phyloP scores from a whole-genome alignment of 1,284 basidiomycete genomes.

The Apiotrichum siamense region DNA sequence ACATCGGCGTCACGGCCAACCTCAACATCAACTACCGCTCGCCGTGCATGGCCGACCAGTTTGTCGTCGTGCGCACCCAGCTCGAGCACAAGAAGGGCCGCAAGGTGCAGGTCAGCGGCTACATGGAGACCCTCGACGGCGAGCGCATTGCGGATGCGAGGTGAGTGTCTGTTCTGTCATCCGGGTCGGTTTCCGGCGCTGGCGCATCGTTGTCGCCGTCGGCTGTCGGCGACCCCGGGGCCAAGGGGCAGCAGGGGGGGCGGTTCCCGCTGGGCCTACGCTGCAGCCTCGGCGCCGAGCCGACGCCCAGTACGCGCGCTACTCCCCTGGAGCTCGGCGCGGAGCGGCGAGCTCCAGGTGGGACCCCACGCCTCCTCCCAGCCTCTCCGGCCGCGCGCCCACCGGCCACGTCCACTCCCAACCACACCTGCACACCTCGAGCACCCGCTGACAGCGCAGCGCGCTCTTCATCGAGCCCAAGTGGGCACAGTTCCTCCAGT shows the following conservation, averaged over 20 bases:
- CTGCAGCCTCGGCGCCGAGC: too few species aligned
- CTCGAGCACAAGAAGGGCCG: conserved; percentile 64
- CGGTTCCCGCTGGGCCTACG: too few species aligned
- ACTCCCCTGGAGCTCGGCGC: too few species aligned
- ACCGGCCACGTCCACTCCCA: conserved; percentile 1
- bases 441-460: conserved; percentile 41
- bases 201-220: too few species aligned
- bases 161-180: conserved; percentile 49
- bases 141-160: conserved; percentile 71
- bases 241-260: too few species aligned
- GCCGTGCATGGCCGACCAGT: conserved; percentile 77
- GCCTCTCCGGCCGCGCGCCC: too few species aligned
- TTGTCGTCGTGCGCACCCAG: conserved; percentile 50
- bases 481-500: conserved; percentile 67
- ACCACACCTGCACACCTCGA: background rate
- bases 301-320: too few species aligned
- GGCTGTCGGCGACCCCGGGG: too few species aligned
- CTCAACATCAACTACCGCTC: conserved; percentile 69
- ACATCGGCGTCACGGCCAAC: conserved; percentile 88
- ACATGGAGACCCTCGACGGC: conserved; percentile 70
- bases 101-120: conserved; percentile 65
- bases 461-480: conserved; percentile 76
- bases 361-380: too few species aligned
- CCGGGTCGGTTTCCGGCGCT: too few species aligned
- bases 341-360: too few species aligned